Evolutionary conservation across 805 yeast genomes (phyloP).

Genomic region (Schwanniomyces vanrijiae): DNA sequence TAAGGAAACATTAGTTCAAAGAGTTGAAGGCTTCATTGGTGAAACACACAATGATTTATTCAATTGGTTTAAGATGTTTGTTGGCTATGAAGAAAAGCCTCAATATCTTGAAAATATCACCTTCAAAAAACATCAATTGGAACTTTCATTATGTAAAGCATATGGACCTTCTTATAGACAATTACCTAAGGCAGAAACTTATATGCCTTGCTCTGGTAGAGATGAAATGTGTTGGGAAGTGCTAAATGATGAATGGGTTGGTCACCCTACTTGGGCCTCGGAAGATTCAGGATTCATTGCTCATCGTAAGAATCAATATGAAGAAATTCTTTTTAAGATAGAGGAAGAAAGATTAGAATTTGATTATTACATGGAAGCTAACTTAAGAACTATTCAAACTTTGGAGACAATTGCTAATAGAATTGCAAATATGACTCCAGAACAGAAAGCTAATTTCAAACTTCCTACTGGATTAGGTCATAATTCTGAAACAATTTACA

Average conservation of each 20-base stretch:
- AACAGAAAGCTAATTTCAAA: slow-evolving; percentile 82
- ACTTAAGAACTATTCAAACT: slow-evolving; percentile 91
- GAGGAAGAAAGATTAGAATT: slow-evolving; percentile 98
- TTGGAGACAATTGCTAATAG: slow-evolving; percentile 93
- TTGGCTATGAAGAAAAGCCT: slow-evolving; percentile 85
- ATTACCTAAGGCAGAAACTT: slow-evolving; percentile 89
- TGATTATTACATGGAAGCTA: slow-evolving; percentile 93
- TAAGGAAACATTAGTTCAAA: slow-evolving; percentile 73
- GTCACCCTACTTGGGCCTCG: slow-evolving; percentile 99
- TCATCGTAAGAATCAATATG: slow-evolving; percentile 97
- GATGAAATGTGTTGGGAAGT: slow-evolving; percentile 99
- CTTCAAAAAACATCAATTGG: slow-evolving; percentile 88
- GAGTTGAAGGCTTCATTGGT: slow-evolving; percentile 85
- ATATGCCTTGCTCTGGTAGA: slow-evolving; percentile 97
- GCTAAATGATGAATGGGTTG: slow-evolving; percentile 97
- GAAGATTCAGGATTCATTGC: slow-evolving; percentile 99
- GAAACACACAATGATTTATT: slow-evolving; percentile 69
- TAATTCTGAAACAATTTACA: slow-evolving; percentile 86
- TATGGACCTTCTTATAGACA: slow-evolving; percentile 94
- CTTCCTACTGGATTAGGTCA: slow-evolving; percentile 94
- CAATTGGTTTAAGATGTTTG: slow-evolving; percentile 90
- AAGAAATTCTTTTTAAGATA: slow-evolving; percentile 89
- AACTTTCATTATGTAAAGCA: slow-evolving; percentile 85
- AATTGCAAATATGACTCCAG: slow-evolving; percentile 87
- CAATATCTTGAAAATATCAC: slow-evolving; percentile 82